Base-by-base conservation (phyloP, 1,139 yeast genomes). In the Sugiyamaella castrensis region DNA sequence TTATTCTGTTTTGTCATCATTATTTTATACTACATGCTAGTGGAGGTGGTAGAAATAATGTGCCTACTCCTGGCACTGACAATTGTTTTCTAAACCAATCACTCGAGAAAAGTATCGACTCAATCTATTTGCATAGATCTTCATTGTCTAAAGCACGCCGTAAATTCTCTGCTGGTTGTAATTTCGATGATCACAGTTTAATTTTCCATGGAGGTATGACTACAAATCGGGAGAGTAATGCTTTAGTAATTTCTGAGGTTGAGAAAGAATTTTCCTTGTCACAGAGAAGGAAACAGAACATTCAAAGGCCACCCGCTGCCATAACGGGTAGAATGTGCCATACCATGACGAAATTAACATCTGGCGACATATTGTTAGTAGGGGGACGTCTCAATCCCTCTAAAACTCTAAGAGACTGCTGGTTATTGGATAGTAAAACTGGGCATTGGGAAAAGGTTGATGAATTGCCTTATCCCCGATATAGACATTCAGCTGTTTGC, bases 381-480 rank as follows among this genome's bases (percentile, higher is more conserved):
- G 95, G 94, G 2, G 95, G 95, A 2, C 73, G 95, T 53, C 70
- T 76, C 2, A 74, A 81, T 7, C 95, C 95, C 0, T 75, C 76
- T 1, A 63, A 65, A 8, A 67, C 71, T 0, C 64, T 79, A 35
- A 41, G 57, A 2, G 82, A 77, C 46, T 63, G 70, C 37, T 77
- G 79, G 79, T 12, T 64, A 1, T 46, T 66, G 2, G 32, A 43
- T 12, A 37, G 50, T 24, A 10, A 26, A n/a, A 29, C 37, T 29
- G 45, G 56, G 33, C 37, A 52, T 31, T 77, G 85, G 84, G 40
- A 43, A 2, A 47, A 57, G 44, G 40, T 71, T 41, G 70, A 59
- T 4, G 64, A 70, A 19, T 54, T 84, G 33, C 77, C 79, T 0
- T 55, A 59, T 1, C 66, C 80, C 1, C 69, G 87, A 44, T 73